Percentiles rank a stretch among this genome's conserved stretches.
These are phyloP conservation scores for Ascocoryne sarcoides DNA, from an alignment of 2,329 filamentous ascomycete genomes.

Conservation along the genomic window DNA sequence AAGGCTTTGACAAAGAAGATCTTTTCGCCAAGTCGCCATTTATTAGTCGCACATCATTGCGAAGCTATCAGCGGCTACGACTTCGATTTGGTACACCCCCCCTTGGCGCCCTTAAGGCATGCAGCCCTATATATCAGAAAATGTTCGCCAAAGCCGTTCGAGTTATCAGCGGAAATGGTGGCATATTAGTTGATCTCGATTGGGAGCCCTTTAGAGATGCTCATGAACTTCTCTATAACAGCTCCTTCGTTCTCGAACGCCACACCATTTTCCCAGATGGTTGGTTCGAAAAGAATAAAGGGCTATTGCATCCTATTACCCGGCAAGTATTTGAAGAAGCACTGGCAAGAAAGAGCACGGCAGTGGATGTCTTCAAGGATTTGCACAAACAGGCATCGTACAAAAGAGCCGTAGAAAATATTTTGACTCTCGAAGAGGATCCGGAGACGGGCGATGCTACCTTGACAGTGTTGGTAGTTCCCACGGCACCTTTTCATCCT, in stretches of 20 bases:
- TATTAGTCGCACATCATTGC: too few relatives aligned
- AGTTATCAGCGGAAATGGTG: constrained; percentile 32
- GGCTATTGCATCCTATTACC: constrained; percentile 39
- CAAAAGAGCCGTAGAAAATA: constrained; percentile 21
- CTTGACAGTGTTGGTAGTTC: constrained; percentile 40
- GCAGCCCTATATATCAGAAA: constrained; percentile 33
- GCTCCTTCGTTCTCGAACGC: constrained; percentile 43
- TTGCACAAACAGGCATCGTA: constrained; percentile 29
- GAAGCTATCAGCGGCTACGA: constrained; percentile 22
- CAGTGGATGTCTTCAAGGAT: constrained; percentile 38
- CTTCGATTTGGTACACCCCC: constrained; percentile 21
- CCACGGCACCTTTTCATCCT: constrained; percentile 39
- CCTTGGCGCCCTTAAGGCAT: constrained; percentile 32
- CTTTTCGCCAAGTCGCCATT: constrained; percentile 37
- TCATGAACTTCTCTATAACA: constrained; percentile 42
- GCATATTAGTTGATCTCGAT: constrained; percentile 31
- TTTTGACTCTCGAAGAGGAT: constrained; percentile 15
- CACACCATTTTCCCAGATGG: constrained; percentile 35
- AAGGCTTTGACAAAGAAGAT: constrained; percentile 38
- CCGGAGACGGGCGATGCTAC: constrained; percentile 26
- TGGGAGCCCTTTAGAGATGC: constrained; percentile 40
- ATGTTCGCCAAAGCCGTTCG: constrained; percentile 32
- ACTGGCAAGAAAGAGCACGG: constrained; percentile 30
- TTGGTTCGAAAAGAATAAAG: constrained; percentile 29
- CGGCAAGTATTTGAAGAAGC: constrained; percentile 34